phyloP scores from a whole-genome alignment of 2,329 filamentous ascomycete species.

The Chalaropsis ovoidea region DNA sequence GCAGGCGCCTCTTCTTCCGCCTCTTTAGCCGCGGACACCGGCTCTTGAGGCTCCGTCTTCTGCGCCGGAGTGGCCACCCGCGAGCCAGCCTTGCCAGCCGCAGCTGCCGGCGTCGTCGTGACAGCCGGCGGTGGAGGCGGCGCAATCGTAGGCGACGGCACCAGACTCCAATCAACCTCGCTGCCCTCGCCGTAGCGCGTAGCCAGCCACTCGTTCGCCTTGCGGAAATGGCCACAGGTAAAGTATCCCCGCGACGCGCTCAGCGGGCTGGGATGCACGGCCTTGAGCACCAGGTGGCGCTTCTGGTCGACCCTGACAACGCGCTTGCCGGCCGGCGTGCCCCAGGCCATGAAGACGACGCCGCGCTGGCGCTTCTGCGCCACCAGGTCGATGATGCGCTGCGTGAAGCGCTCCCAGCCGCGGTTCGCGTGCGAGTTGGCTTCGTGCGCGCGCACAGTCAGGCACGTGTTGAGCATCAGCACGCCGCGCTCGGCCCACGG shows the following conservation, averaged over 20 bases:
- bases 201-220: slow-evolving; percentile 76
- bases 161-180: slow-evolving; percentile 73
- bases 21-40: slow-evolving; percentile 20
- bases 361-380: slow-evolving; percentile 64
- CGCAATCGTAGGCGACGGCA: slow-evolving; percentile 29
- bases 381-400: slow-evolving; percentile 80
- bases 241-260: slow-evolving; percentile 77
- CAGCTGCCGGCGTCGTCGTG: slow-evolving; percentile 24
- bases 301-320: slow-evolving; percentile 61
- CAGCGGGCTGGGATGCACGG: slow-evolving; percentile 86
- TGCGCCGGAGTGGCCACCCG: slow-evolving; percentile 19
- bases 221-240: slow-evolving; percentile 69
- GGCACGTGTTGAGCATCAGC: slow-evolving; percentile 83
- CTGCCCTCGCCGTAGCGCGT: slow-evolving; percentile 67
- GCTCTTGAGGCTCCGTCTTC: background rate
- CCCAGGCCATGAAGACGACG: slow-evolving; percentile 95
- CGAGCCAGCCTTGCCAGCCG: slow-evolving; percentile 25
- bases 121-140: slow-evolving; percentile 25
- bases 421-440: slow-evolving; percentile 75
- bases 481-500: slow-evolving; percentile 93
- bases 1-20: slow-evolving; percentile 23
- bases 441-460: slow-evolving; percentile 84
- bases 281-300: slow-evolving; percentile 72
- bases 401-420: slow-evolving; percentile 90
- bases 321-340: slow-evolving; percentile 68